Conservation (phyloP, 2,329 filamentous ascomycete genomes). For the Proliferodiscus dingleyae region DNA sequence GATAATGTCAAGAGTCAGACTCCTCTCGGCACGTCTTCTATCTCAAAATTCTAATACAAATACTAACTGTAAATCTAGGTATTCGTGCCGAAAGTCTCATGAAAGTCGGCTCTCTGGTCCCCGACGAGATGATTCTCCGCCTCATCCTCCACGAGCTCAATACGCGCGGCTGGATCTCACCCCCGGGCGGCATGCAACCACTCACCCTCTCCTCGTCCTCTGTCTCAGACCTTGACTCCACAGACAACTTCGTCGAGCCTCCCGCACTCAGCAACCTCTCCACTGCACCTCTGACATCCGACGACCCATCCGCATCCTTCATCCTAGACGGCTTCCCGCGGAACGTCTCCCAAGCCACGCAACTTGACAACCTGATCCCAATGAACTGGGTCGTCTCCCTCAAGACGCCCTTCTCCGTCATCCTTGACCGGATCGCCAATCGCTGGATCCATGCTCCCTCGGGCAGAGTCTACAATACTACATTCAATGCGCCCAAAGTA, state of each 20-base stretch:
- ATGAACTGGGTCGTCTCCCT: constrained; percentile 91
- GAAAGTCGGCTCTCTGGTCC: constrained; percentile 82
- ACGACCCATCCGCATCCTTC: constrained; percentile 78
- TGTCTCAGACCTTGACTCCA: constrained; percentile 23
- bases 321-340: constrained; percentile 95
- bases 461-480: constrained; percentile 90
- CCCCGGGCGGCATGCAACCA: constrained; percentile 37
- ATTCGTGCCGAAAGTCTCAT: constrained; percentile 88
- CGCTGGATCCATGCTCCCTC: constrained; percentile 92
- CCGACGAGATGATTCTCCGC: constrained; percentile 85
- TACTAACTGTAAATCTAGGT: constrained; percentile 45
- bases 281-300: constrained; percentile 44
- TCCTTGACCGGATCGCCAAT: constrained; percentile 83
- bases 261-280: constrained; percentile 32
- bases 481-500: constrained; percentile 81
- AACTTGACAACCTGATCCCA: constrained; percentile 77
- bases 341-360: constrained; percentile 72
- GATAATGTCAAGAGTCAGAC: constrained; percentile 89
- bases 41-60: neutral
- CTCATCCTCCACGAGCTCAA: constrained; percentile 88
- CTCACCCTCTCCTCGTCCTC: constrained; percentile 25
- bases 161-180: constrained; percentile 74
- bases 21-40: constrained; percentile 61
- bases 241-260: constrained; percentile 26
- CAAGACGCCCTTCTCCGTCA: constrained; percentile 78